These are phyloP conservation scores for Tephrocybe rancida DNA, from an alignment of 768 basidiomycete genomes.

Conservation along the genomic window DNA sequence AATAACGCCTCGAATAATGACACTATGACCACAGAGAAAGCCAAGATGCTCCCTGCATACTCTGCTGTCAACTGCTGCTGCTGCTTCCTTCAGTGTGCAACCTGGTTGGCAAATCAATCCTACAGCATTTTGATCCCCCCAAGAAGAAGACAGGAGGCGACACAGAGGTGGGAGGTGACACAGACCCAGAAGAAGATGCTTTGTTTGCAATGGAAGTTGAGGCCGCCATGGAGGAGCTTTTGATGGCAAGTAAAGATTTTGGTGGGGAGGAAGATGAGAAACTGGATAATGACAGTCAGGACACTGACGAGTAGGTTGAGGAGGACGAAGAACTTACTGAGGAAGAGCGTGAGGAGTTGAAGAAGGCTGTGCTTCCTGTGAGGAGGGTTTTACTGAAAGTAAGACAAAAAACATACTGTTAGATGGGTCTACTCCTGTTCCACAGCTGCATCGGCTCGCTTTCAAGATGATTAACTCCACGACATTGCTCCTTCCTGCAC, in stretches of 20 bases:
- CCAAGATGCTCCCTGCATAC: conserved; percentile 19
- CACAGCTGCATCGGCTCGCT: neutral
- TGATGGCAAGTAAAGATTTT: neutral
- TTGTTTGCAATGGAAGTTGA: conserved; percentile 5
- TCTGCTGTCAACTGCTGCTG: conserved; percentile 18
- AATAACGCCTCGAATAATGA: conserved; percentile 40
- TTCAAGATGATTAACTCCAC: conserved; percentile 5
- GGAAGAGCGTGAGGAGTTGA: conserved; percentile 7
- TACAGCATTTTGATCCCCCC: conserved; percentile 34
- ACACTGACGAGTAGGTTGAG: conserved; percentile 8
- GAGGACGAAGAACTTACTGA: conserved; percentile 2
- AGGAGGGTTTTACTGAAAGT: neutral
- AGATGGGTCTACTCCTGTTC: too few relatives aligned
- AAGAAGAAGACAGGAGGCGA: conserved; percentile 7
- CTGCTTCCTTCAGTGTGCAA: conserved; percentile 44
- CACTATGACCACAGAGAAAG: conserved; percentile 32
- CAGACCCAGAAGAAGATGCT: neutral
- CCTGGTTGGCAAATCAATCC: conserved; percentile 33
- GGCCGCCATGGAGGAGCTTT: neutral
- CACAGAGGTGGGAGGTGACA: neutral
- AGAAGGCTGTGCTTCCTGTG: neutral
- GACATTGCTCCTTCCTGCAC: neutral
- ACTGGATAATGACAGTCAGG: conserved; percentile 20
- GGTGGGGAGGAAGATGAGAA: conserved; percentile 24
- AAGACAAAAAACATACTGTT: neutral